These are phyloP conservation scores for Colletotrichum karsti DNA, from an alignment of 2,329 filamentous ascomycete species.

Conservation along the genomic window DNA sequence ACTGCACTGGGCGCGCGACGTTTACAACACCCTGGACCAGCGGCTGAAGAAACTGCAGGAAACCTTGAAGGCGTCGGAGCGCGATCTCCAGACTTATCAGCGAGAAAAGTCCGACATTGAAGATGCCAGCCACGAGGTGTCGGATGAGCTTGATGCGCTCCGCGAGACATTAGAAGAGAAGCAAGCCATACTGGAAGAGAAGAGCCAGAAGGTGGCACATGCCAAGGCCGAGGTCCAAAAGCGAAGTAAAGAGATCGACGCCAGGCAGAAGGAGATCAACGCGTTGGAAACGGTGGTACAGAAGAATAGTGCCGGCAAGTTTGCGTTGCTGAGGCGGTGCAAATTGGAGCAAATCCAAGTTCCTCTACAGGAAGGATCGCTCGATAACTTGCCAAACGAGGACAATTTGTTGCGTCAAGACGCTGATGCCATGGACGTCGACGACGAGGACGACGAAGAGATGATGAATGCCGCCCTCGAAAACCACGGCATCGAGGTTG, in stretches of 20 bases:
- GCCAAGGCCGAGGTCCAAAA: constrained; percentile 84
- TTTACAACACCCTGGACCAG: constrained; percentile 66
- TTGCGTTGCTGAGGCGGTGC: constrained; percentile 85
- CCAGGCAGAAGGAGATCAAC: constrained; percentile 75
- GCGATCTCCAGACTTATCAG: constrained; percentile 75
- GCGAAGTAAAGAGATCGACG: constrained; percentile 84
- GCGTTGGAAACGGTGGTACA: constrained; percentile 87
- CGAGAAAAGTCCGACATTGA: constrained; percentile 79
- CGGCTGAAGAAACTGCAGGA: constrained; percentile 76
- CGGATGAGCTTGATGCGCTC: constrained; percentile 80
- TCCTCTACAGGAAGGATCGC: constrained; percentile 78
- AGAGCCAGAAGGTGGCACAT: constrained; percentile 79
- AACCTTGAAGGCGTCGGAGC: constrained; percentile 71
- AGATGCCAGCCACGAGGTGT: constrained; percentile 74
- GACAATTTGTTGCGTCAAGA: constrained; percentile 81
- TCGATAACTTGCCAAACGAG: constrained; percentile 89
- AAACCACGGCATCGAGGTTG: constrained; percentile 90
- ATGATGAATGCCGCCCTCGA: constrained; percentile 74
- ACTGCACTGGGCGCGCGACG: constrained; percentile 64
- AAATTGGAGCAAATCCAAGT: constrained; percentile 93
- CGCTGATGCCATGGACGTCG: constrained; percentile 91
- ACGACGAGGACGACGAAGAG: constrained; percentile 71
- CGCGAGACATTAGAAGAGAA: constrained; percentile 76
- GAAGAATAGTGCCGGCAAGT: constrained; percentile 84
- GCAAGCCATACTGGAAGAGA: constrained; percentile 73